Evolutionary conservation across 2,329 filamentous ascomycete genomes (phyloP).

Genomic region (Bipolaris zeicola): DNA sequence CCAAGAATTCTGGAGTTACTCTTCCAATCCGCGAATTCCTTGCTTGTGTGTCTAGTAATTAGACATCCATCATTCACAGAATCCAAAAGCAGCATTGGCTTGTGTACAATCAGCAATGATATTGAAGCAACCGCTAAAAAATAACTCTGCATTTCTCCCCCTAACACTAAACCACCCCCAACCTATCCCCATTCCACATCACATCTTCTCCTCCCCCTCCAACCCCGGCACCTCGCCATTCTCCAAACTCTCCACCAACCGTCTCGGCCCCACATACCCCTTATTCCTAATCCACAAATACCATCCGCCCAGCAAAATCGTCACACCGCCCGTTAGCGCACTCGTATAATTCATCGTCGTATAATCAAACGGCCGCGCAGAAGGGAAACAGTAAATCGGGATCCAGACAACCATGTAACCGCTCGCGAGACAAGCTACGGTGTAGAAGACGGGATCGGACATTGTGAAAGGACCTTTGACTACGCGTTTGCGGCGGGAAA

Average conservation of each 20-base stretch:
- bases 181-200: neutral
- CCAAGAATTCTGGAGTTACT: too few relatives aligned
- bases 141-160: too few relatives aligned
- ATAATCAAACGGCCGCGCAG: slow-evolving; percentile 53
- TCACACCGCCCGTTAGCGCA: slow-evolving; percentile 59
- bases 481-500: slow-evolving; percentile 51
- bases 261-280: slow-evolving; percentile 49
- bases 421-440: slow-evolving; percentile 59
- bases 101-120: neutral
- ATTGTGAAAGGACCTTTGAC: slow-evolving; percentile 65
- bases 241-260: slow-evolving; percentile 27
- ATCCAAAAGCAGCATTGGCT: too few relatives aligned
- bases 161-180: too few relatives aligned
- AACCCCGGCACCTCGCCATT: slow-evolving; percentile 9
- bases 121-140: too few relatives aligned
- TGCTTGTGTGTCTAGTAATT: too few relatives aligned
- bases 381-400: slow-evolving; percentile 67
- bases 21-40: too few relatives aligned
- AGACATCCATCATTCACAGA: too few relatives aligned
- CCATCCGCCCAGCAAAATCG: slow-evolving; percentile 57
- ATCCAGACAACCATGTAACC: slow-evolving; percentile 65
- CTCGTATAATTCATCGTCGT: slow-evolving; percentile 61
- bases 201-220: neutral
- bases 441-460: slow-evolving; percentile 47
- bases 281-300: slow-evolving; percentile 44